Base-by-base conservation (phyloP, 306 rosid genomes). In the Malus sylvestris region DNA sequence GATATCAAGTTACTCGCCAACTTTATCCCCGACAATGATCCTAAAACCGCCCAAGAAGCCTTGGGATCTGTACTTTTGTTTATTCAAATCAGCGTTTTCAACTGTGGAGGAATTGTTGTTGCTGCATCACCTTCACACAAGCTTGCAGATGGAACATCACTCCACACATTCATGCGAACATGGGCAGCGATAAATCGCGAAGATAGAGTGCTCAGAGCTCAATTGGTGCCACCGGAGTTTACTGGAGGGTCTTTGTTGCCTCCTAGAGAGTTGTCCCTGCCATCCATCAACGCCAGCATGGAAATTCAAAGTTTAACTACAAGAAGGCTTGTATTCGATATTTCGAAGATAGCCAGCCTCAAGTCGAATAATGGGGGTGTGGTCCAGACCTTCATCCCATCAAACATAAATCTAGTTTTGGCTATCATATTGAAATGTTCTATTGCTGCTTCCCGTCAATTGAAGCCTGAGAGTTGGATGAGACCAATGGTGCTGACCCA, bases 261-360 rank as follows among this genome's bases (percentile, higher is more conserved):
- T 10, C 33, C 71, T 5, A 71, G 57, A 71, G 67, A 71, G 25
- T 32, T 59, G 5, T 44, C 49, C 49, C 3, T 44, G 49, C 15
- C 72, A 19, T 6, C 73, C 25, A 9, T 8, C 51, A 8, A 11
- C 11, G 9, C 15, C 4, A 65, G 8, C 7, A 9, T 38, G 16
- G 51, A 46, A 23, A 9, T 20, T 11, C 35, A 35, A 44, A 73
- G 13, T 23, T 59, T 13, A 27, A 16, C 29, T 0, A 23, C 67
- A 14, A 49, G 67, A 29, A 62, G 76, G 76, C 75, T 70, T 1
- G 68, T 80, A 33, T 80, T 80, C 30, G 72, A 70, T 8, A 68
- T 29, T 6, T 38, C 80, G 2, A 80, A 75, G 49, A 13, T 70
- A 18, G 68, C 38, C 6, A 20, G 20, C 20, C 80, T 80, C 19